Evolutionary conservation across 495 filamentous ascomycete genomes (phyloP).

Genomic region (Penicillium cinerascens): DNA sequence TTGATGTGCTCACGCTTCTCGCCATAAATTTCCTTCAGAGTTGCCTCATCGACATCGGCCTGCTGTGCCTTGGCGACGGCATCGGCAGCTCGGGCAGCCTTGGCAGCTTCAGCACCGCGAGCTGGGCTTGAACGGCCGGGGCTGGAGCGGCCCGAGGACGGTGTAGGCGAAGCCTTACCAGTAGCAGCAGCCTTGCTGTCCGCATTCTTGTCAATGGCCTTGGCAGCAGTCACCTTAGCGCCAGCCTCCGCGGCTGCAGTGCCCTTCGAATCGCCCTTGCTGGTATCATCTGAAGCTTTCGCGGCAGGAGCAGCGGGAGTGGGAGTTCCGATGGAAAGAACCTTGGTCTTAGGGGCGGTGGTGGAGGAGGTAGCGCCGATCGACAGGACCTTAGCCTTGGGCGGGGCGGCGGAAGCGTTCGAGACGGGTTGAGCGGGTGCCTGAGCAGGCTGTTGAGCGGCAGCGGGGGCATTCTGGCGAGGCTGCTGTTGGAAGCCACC

Average conservation of each 20-base stretch:
- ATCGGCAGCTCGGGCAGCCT: slow-evolving; percentile 67
- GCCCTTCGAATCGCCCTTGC: slow-evolving; percentile 51
- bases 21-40: slow-evolving; percentile 92
- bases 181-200: slow-evolving; percentile 46
- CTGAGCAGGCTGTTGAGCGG: slow-evolving; percentile 49
- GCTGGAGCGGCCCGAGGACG: slow-evolving; percentile 73
- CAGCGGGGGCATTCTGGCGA: slow-evolving; percentile 41
- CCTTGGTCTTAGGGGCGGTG: slow-evolving; percentile 63
- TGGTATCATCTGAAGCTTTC: slow-evolving; percentile 49
- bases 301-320: slow-evolving; percentile 51
- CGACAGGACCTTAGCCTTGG: slow-evolving; percentile 35
- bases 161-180: slow-evolving; percentile 71
- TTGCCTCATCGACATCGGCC: slow-evolving; percentile 86
- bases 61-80: slow-evolving; percentile 82
- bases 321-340: slow-evolving; percentile 59
- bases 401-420: slow-evolving; percentile 25
- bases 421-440: slow-evolving; percentile 28
- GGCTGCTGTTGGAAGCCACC: slow-evolving; percentile 46
- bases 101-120: slow-evolving; percentile 41
- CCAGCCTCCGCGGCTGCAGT: slow-evolving; percentile 49
- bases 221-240: slow-evolving; percentile 72
- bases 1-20: slow-evolving; percentile 90
- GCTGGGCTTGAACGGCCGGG: slow-evolving; percentile 54
- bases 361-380: slow-evolving; percentile 41
- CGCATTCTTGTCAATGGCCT: slow-evolving; percentile 73